Evolutionary conservation across 148 eudicot genomes (phyloP).

Genomic region (Silene uniflora): DNA sequence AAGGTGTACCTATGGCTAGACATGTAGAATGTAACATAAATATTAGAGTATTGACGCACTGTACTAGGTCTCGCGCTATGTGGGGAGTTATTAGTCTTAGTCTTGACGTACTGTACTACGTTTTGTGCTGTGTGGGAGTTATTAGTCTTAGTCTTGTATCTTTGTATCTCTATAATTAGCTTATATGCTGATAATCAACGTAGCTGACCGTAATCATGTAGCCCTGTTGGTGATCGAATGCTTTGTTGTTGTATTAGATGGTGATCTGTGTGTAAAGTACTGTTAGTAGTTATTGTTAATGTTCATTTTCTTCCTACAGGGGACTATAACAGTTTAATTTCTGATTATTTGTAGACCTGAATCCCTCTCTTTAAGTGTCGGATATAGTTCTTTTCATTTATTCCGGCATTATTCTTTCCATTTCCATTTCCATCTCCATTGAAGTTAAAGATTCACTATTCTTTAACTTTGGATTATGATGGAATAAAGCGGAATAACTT

Average conservation of each 20-base stretch:
- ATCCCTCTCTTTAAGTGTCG: neutral
- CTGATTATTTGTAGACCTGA: neutral
- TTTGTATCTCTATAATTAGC: neutral
- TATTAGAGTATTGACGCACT: neutral
- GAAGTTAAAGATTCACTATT: too few relatives aligned
- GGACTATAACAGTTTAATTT: neutral
- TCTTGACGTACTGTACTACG: neutral
- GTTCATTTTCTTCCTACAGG: too few relatives aligned
- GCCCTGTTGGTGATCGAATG: neutral
- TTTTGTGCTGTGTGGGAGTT: neutral
- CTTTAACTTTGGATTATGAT: too few relatives aligned
- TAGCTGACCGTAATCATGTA: neutral
- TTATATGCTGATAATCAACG: neutral
- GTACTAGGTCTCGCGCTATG: neutral
- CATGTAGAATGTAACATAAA: conserved; percentile 13
- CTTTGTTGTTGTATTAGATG: neutral
- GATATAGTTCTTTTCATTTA: neutral
- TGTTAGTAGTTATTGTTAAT: neutral
- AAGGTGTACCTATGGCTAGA: neutral
- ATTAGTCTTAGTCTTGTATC: neutral
- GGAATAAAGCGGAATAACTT: too few relatives aligned
- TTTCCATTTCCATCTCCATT: too few relatives aligned
- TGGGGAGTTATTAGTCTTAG: neutral
- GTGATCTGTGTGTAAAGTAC: neutral
- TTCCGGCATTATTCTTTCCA: too few relatives aligned